Evolutionary conservation across 2,329 filamentous ascomycete species (phyloP).

Genomic region (Keithomyces neogunnii): DNA sequence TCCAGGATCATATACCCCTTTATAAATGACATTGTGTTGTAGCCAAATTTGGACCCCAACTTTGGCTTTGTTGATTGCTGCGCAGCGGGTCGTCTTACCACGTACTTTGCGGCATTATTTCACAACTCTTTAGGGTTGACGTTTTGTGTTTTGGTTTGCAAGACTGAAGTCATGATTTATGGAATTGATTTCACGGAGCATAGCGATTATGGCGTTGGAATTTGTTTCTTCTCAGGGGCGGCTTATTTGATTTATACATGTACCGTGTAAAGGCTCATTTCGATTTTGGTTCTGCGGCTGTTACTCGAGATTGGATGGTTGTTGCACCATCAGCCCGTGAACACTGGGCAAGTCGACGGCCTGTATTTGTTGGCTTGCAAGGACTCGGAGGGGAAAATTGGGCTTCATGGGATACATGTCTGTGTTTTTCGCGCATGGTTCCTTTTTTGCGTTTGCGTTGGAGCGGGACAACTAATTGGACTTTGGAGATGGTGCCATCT

Average conservation of each 20-base stretch:
- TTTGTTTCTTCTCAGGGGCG: conserved; percentile 1
- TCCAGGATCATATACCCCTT: background rate
- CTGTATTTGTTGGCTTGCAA: background rate
- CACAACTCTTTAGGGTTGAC: conserved; percentile 4
- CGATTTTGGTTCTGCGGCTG: background rate
- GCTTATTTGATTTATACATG: background rate
- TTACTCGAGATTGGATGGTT: background rate
- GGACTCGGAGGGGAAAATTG: background rate
- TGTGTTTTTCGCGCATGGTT: background rate
- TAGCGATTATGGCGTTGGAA: conserved; percentile 31
- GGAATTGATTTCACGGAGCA: conserved; percentile 24
- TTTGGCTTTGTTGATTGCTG: background rate
- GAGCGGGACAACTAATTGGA: background rate
- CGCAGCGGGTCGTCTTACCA: background rate
- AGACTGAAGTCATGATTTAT: conserved; percentile 11
- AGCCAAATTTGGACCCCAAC: background rate
- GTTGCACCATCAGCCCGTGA: background rate
- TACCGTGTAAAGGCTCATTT: background rate
- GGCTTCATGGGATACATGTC: background rate
- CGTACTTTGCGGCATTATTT: background rate
- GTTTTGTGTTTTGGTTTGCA: conserved; percentile 8
- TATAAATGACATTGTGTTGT: background rate
- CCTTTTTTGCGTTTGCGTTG: background rate
- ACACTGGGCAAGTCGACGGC: background rate
- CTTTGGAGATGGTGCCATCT: background rate